These are phyloP conservation scores for Daldinia decipiens DNA, from an alignment of 495 filamentous ascomycete species.

Conservation along the genomic window DNA sequence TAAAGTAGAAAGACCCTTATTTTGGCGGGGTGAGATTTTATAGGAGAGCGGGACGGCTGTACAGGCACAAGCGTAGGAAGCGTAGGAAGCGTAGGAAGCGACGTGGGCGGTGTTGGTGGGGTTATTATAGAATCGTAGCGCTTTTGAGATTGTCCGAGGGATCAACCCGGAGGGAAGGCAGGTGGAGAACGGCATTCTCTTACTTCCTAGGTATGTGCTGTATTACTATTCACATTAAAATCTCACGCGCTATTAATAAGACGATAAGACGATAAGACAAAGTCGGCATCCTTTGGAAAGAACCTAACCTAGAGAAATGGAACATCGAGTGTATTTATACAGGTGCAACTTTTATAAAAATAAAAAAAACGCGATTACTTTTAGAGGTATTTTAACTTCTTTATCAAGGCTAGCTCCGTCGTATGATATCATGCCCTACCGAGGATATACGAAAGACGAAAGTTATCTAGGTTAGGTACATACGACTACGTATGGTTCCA, in stretches of 20 bases:
- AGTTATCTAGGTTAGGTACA: not conserved
- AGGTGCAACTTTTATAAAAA: not conserved
- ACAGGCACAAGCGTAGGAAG: slow-evolving; percentile 14
- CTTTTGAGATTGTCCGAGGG: slow-evolving; percentile 44
- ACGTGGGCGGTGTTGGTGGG: slow-evolving; percentile 26
- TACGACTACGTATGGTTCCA: slow-evolving; percentile 24
- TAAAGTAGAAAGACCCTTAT: slow-evolving; percentile 16
- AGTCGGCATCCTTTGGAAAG: not conserved
- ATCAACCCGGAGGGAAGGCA: slow-evolving; percentile 32
- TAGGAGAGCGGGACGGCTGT: slow-evolving; percentile 25
- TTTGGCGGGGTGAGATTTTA: slow-evolving; percentile 48
- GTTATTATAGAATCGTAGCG: slow-evolving; percentile 38
- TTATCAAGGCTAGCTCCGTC: slow-evolving; percentile 18
- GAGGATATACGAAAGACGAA: not conserved
- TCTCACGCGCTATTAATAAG: slow-evolving; percentile 6
- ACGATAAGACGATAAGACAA: not conserved
- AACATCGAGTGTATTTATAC: no score
- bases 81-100: slow-evolving; percentile 15
- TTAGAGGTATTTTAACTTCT: slow-evolving; percentile 16
- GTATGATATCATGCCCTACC: slow-evolving; percentile 43
- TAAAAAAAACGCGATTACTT: not conserved
- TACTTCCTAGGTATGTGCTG: not conserved
- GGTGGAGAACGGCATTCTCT: slow-evolving; percentile 38
- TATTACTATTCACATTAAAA: slow-evolving; percentile 4
- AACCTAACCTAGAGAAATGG: not conserved